Percentiles rank a stretch among this genome's conserved stretches.
These are phyloP conservation scores for Tetrahymena elliotti DNA, from an alignment of 73 alveolate genomes.

Conservation along the genomic window DNA sequence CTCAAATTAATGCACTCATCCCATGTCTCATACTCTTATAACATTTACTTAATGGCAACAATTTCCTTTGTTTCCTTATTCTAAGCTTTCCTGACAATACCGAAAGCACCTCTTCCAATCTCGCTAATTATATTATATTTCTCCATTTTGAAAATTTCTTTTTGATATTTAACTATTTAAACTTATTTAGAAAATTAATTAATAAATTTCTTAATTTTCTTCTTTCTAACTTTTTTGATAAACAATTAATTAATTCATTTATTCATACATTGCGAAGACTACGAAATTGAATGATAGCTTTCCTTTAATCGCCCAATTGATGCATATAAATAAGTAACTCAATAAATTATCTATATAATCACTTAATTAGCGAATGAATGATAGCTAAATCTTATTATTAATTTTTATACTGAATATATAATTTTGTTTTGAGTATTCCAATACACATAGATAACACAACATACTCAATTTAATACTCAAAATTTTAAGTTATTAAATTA, in stretches of 20 bases:
- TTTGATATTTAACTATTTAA: background rate
- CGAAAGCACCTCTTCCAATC: slow-evolving; percentile 39
- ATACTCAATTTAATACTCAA: background rate
- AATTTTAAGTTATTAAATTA: no score
- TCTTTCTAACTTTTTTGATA: background rate
- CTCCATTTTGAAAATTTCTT: background rate
- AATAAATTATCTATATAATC: no score
- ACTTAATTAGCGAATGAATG: background rate
- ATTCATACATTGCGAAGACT: background rate
- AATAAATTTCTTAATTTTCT: background rate
- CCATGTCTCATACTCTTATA: slow-evolving; percentile 1
- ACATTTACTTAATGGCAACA: slow-evolving; percentile 33
- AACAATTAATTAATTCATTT: background rate
- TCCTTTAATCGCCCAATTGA: background rate
- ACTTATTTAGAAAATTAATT: background rate
- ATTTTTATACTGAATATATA: background rate
- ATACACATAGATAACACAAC: background rate
- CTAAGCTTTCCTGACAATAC: slow-evolving; percentile 14
- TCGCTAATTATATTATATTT: slow-evolving; percentile 10
- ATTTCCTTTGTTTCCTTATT: slow-evolving; percentile 10
- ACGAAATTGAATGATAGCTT: background rate
- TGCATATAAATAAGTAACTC: background rate
- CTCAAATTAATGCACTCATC: slow-evolving; percentile 46
- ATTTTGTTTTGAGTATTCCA: no score
- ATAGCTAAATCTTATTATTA: background rate